A percentile compares a stretch with the other conserved stretches of the same genome.
Conservation (phyloP, 257 asterid genomes). For the Ehretia macrophylla region DNA sequence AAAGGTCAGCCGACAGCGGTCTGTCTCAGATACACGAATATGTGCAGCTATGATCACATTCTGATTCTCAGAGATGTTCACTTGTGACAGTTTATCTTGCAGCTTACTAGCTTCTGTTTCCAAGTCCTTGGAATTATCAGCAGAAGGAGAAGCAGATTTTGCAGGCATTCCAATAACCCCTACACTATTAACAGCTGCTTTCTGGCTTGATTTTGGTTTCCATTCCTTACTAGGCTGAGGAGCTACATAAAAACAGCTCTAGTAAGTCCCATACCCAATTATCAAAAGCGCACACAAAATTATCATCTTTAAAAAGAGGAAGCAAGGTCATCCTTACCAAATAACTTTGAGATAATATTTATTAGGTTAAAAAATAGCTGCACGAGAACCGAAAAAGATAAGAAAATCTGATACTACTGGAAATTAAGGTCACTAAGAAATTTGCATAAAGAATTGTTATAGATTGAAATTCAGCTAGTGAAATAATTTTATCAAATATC, state of each 20-base stretch:
- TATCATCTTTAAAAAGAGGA: too few species aligned
- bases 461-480: too few species aligned
- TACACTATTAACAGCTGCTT: conserved; percentile 42
- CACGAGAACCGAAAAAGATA: too few species aligned
- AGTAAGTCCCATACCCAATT: conserved; percentile 18
- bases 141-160: conserved; percentile 49
- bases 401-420: too few species aligned
- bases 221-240: conserved; percentile 81
- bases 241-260: conserved; percentile 36
- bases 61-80: conserved; percentile 53
- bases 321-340: too few species aligned
- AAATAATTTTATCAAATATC: too few species aligned
- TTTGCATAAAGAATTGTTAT: too few species aligned
- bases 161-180: conserved; percentile 58
- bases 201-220: conserved; percentile 82
- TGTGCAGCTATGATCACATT: conserved; percentile 92
- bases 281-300: neutral
- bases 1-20: conserved; percentile 71
- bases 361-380: too few species aligned
- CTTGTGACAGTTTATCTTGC: conserved; percentile 49
- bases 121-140: conserved; percentile 32
- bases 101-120: conserved; percentile 44
- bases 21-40: conserved; percentile 85
- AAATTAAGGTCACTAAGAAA: too few species aligned
- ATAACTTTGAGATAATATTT: too few species aligned